Evolutionary conservation across 371 early-diverging fungal species (phyloP).

Genomic region (Entomophthora muscae): DNA sequence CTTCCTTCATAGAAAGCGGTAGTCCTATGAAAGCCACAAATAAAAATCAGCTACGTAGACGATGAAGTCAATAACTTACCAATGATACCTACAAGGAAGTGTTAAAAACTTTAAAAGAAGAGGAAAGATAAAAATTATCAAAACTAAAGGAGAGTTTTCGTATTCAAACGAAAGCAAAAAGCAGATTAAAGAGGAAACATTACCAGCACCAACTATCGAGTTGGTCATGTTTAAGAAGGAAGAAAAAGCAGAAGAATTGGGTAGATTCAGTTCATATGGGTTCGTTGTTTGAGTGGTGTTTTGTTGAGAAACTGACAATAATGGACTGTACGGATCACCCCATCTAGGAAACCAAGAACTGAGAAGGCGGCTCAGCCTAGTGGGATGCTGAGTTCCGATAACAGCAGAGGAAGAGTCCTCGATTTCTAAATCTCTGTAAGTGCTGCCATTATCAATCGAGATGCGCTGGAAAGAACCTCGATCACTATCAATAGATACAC

Average conservation of each 20-base stretch:
- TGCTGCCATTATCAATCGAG: neutral
- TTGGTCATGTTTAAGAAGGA: constrained; percentile 13
- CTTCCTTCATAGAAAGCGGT: constrained; percentile 21
- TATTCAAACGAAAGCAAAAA: too few relatives aligned
- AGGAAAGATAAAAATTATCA: too few relatives aligned
- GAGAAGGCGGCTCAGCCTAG: neutral
- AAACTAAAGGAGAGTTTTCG: too few relatives aligned
- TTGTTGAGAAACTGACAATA: neutral
- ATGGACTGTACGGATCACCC: neutral
- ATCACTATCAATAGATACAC: too few relatives aligned
- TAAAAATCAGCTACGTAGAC: neutral
- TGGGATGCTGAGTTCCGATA: neutral
- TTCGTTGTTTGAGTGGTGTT: neutral
- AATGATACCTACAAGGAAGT: constrained; percentile 12
- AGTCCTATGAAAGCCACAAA: constrained; percentile 13
- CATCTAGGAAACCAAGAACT: neutral
- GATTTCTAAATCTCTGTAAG: neutral
- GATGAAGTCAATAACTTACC: neutral
- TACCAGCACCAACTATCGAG: constrained; percentile 16
- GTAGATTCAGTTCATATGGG: neutral
- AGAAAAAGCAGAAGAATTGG: constrained; percentile 7
- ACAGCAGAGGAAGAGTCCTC: neutral
- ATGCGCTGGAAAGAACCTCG: neutral
- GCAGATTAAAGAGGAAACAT: neutral
- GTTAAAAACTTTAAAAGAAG: too few relatives aligned